phyloP scores from a whole-genome alignment of 2,329 filamentous ascomycete species.

The Colletotrichum musicola region DNA sequence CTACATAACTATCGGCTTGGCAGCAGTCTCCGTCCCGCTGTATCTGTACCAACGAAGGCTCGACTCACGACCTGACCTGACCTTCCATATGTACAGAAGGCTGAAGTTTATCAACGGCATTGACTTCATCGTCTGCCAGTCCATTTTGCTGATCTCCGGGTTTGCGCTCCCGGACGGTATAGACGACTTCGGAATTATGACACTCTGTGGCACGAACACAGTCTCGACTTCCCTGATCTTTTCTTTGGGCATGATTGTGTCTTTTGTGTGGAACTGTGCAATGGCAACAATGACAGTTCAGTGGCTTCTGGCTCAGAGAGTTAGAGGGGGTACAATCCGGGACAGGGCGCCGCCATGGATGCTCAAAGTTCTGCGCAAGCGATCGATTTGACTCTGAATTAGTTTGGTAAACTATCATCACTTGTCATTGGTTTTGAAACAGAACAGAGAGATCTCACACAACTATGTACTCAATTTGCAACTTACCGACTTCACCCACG shows the following conservation, averaged over 20 bases:
- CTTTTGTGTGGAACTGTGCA: conserved; percentile 34
- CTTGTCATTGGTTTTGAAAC: no score
- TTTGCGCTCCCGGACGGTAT: conserved; percentile 35
- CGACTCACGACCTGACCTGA: conserved; percentile 19
- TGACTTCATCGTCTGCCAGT: conserved; percentile 30
- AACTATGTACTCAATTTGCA: no score
- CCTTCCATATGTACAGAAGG: conserved; percentile 31
- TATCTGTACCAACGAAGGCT: conserved; percentile 30
- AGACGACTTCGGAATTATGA: conserved; percentile 33
- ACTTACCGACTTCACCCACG: no score
- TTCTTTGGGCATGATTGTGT: conserved; percentile 36
- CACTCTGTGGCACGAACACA: conserved; percentile 26
- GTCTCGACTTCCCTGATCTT: conserved; percentile 25
- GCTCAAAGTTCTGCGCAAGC: conserved; percentile 26
- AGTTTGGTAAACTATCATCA: no score
- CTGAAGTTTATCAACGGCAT: conserved; percentile 29
- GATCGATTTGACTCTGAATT: not conserved
- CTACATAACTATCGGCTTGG: conserved; percentile 19
- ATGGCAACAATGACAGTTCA: conserved; percentile 37
- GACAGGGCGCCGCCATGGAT: conserved; percentile 33
- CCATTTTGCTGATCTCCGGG: conserved; percentile 34
- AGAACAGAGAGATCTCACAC: no score
- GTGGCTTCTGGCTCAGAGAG: conserved; percentile 29
- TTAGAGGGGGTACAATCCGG: conserved; percentile 12
- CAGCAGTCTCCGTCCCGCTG: conserved; percentile 15